These are phyloP conservation scores for Phanerochaete carnosa DNA, from an alignment of 768 basidiomycete species.

Conservation along the genomic window DNA sequence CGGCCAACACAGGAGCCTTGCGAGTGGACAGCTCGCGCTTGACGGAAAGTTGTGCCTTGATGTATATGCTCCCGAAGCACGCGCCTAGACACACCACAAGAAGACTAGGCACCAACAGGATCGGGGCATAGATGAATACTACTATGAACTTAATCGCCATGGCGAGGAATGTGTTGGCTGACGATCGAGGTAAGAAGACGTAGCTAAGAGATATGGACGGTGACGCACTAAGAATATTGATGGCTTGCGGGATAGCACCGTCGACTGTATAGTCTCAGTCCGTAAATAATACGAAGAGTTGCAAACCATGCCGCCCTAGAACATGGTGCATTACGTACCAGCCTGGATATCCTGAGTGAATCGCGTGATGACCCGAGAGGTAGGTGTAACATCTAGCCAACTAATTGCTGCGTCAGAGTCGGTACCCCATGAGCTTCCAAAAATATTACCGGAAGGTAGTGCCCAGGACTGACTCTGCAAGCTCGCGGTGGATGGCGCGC, in stretches of 20 bases:
- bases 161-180: not conserved
- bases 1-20: conserved; percentile 44
- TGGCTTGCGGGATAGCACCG: conserved; percentile 24
- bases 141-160: not conserved
- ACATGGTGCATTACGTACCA: conserved; percentile 18
- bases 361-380: conserved; percentile 57
- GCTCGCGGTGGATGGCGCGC: conserved; percentile 45
- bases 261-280: conserved; percentile 24
- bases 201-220: not conserved
- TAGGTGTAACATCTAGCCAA: conserved; percentile 48
- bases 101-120: conserved; percentile 37
- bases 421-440: conserved; percentile 16
- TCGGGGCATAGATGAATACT: conserved; percentile 29
- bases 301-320: too few species aligned
- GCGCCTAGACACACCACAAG: conserved; percentile 34
- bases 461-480: conserved; percentile 52
- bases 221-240: conserved; percentile 14
- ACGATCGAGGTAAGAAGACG: conserved; percentile 1
- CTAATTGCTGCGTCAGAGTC: conserved; percentile 21
- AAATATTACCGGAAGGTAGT: conserved; percentile 56
- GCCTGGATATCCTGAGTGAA: conserved; percentile 61
- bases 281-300: not conserved
- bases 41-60: conserved; percentile 52
- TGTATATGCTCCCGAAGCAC: conserved; percentile 45
- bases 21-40: conserved; percentile 54